Base-by-base conservation (phyloP, 192 early-diverging fungal genomes). In the Lunasporangiospora selenospora region DNA sequence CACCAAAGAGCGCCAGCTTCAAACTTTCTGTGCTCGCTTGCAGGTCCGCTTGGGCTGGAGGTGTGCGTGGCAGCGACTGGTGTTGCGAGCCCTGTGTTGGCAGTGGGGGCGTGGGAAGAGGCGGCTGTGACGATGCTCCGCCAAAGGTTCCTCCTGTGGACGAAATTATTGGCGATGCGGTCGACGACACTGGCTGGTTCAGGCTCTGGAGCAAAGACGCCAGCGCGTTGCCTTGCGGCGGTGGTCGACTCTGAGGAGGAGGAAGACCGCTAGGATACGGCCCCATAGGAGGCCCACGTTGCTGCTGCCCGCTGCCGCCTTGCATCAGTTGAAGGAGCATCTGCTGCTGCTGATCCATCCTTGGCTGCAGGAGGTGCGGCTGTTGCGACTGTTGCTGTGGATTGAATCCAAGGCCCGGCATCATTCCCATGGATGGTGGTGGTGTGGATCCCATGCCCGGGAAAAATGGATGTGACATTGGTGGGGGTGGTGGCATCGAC, bases 1-100 rank as follows among this genome's bases (percentile, higher is more conserved):
- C 62, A 31, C 80, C 80, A 53, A 81, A 81, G 30, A 81, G 43
- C 3, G 70, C 76, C 21, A 71, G 48, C 51, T 81, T 81, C 11
- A 81, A 53, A 36, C 69, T 69, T 10, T 75, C 62, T 12, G 80
- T 78, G 49, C 54, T 63, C 3, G 59, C 69, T 24, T 71, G 67
- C 21, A 71, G 53, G 19, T 73, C 61, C 2, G 49, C 55, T n/a
- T 73, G 60, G 8, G 45, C 45, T 0, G n/a, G n/a, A n/a, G 15
- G 45, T 26, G 37, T 58, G 16, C 39, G 54, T 16, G 52, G 15
- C 36, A 54, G 58, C 32, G 53, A 48, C 32, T 31, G 44, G 6
- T 49, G 36, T n/a, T 55, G 58, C n/a, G n/a, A n/a, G n/a, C n/a
- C n/a, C n/a, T n/a, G n/a, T n/a, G n/a, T n/a, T n/a, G n/a, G n/a